Percentiles rank a stretch among this genome's conserved stretches.
phyloP scores from a whole-genome alignment of 116 monocot genomes.

The Posidonia oceanica region DNA sequence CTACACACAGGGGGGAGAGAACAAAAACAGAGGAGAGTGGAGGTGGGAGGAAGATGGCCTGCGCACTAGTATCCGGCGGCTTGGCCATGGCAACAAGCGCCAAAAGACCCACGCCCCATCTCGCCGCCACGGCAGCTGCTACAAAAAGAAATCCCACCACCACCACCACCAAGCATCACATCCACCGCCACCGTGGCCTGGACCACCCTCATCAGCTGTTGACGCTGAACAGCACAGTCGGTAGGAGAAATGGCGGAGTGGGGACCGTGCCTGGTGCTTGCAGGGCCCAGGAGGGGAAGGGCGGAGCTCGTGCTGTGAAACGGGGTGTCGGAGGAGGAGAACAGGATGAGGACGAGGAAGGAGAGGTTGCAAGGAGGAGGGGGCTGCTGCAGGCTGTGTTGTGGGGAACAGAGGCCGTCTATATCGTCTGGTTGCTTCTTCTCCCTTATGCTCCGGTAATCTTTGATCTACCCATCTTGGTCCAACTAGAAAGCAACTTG shows the following conservation, averaged over 20 bases:
- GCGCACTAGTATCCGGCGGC: background rate
- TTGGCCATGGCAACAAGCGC: background rate
- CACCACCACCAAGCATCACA: too few relatives aligned
- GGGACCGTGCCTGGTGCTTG: background rate
- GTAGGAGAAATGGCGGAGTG: too few relatives aligned
- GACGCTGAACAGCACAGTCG: too few relatives aligned
- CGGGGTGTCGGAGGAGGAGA: background rate
- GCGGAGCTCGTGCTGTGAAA: background rate
- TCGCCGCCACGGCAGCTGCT: background rate
- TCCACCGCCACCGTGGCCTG: too few relatives aligned
- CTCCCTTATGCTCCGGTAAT: slow-evolving; percentile 74
- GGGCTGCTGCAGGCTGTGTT: slow-evolving; percentile 22
- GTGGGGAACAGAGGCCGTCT: slow-evolving; percentile 58
- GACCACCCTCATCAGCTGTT: too few relatives aligned
- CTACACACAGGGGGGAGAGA: too few relatives aligned
- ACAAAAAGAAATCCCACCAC: background rate
- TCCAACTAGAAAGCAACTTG: too few relatives aligned
- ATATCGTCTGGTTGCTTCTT: slow-evolving; percentile 71
- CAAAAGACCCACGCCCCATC: background rate
- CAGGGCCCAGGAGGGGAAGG: slow-evolving; percentile 12
- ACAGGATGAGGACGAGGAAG: background rate
- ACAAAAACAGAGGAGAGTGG: too few relatives aligned
- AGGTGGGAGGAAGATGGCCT: too few relatives aligned
- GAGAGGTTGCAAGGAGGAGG: slow-evolving; percentile 1
- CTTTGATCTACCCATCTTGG: background rate